Evolutionary conservation across 2,329 filamentous ascomycete species (phyloP), one percentile per base, ranked within the genome.

Genomic region (Drechslerella dactyloides): DNA sequence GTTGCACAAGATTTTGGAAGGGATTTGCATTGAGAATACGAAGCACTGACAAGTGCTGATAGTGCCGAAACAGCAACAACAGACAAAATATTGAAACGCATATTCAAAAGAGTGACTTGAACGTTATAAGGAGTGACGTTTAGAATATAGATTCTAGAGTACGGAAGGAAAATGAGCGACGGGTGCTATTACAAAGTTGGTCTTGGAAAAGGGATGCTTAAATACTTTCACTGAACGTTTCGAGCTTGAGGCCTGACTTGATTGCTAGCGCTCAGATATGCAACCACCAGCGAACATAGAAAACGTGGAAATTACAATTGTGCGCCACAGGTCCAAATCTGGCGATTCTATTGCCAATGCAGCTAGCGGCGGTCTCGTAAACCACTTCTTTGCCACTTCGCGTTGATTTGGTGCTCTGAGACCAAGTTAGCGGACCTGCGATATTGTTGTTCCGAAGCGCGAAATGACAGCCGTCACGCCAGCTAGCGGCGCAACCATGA

Each of bases 1-100:
- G 46, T 19, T 13, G 58, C 58, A 53, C 65, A 70, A 13, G 53
- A 27, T 51, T 58, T 59, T 30, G 65, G 37, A 13, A 35, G 52
- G 1, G 65, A 46, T 59, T 70, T 63, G 35, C 65, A 70, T 24
- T 56, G 56, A 40, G 57, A 42, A 46, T 21, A n/a, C 4, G 46
- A 50, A 13, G 21, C 42, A 11, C 40, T 42, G 11, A 44, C 27
- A 13, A 58, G 19, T 30, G 46, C 55, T n/a, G 40, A 44, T 21
- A 69, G 7, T n/a, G 51, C 51, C 53, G 35, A 57, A 15, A 62
- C 40, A 19, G 46, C 55, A 2, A 62, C 11, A 3, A 48, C 1
- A 24, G 52, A 17, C 2, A 57, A 23, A 21, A 58, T 35, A 48
- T 13, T 44, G 35, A 69, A 62, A 19, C 58, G 57, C 65, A 69